Base-by-base conservation (phyloP, 306 rosid species). In the Elaeagnus macrophylla region DNA sequence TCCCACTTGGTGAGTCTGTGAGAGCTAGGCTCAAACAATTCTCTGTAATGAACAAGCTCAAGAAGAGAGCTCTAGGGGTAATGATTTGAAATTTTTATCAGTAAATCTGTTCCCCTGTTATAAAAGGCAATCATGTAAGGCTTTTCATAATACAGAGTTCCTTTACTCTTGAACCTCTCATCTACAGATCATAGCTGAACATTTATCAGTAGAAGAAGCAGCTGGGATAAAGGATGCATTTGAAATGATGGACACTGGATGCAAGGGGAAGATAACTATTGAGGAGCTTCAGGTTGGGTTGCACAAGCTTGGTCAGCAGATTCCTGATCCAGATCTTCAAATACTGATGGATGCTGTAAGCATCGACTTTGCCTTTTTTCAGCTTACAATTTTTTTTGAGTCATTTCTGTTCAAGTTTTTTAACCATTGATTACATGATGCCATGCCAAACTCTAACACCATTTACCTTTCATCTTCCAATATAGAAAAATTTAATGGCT, bases 51-150 rank as follows among this genome's bases (percentile, higher is more conserved):
- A 80, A 80, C 77, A 80, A 76, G 71, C 77, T 80, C 60, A 80
- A 80, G 56, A 80, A 69, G 39, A 76, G 85, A 69, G 85, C 85
- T 51, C 46, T 80, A 1, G 77, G 85, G 82, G 85, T 80, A 76
- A 60, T 61, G 37, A 13, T 48, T 59, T 39, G 16, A 40, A 32
- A 42, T 36, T 44, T 8, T 54, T 41, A 15, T 56, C 41, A 13
- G 16, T 44, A 39, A 16, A 0, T 20, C 10, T 12, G 41, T 7
- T 18, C 48, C 6, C n/a, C 42, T 7, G 12, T 53, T 18, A 7
- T 48, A 12, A 32, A 49, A 65, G 54, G 45, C 15, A 63, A 37
- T 2, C 12, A 44, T 5, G 32, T 12, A 25, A 51, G 39, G 52
- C 17, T 35, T 5, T 12, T 55, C 14, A 44, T 54, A 32, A 39